Conservation (phyloP, 768 basidiomycete species). For the Leccinellum albellum region DNA sequence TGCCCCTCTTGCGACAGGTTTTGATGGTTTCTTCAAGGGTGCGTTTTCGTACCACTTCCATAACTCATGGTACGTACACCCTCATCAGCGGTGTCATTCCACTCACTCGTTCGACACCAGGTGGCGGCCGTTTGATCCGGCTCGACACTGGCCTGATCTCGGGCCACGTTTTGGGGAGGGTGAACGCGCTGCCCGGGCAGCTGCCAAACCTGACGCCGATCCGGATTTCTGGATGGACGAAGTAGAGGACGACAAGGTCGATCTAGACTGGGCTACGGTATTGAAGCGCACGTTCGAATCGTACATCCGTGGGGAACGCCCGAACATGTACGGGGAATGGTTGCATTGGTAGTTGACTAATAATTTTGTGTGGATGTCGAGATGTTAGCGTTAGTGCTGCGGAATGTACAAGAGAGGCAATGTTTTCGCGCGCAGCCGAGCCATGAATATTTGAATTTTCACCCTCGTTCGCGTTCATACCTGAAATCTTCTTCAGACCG, state of each 20-base stretch:
- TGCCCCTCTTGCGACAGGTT: conserved; percentile 78
- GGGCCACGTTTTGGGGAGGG: conserved; percentile 72
- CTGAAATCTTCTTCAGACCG: conserved; percentile 14
- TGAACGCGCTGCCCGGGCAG: conserved; percentile 59
- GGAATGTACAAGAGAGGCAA: conserved; percentile 25
- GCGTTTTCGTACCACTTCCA: conserved; percentile 95
- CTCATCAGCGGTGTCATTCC: neutral
- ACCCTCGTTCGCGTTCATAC: conserved; percentile 4
- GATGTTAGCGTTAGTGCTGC: conserved; percentile 12
- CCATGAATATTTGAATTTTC: conserved; percentile 15
- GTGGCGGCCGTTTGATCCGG: conserved; percentile 91
- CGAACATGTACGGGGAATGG: conserved; percentile 93
- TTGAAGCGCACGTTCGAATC: conserved; percentile 93
- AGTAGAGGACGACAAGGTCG: conserved; percentile 52
- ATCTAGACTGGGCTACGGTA: conserved; percentile 84
- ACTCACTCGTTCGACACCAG: conserved; percentile 36
- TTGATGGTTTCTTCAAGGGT: conserved; percentile 90
- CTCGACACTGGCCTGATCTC: conserved; percentile 88
- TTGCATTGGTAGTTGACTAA: conserved; percentile 18
- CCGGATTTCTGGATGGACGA: conserved; percentile 28
- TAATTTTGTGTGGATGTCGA: neutral
- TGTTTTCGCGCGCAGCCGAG: conserved; percentile 20
- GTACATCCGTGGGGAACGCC: conserved; percentile 79
- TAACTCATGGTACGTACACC: conserved; percentile 68
- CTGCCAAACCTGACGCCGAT: conserved; percentile 16